Percentiles rank a stretch among this genome's conserved stretches.
Conservation (phyloP, 768 basidiomycete species). For the Hortiboletus campestris region DNA sequence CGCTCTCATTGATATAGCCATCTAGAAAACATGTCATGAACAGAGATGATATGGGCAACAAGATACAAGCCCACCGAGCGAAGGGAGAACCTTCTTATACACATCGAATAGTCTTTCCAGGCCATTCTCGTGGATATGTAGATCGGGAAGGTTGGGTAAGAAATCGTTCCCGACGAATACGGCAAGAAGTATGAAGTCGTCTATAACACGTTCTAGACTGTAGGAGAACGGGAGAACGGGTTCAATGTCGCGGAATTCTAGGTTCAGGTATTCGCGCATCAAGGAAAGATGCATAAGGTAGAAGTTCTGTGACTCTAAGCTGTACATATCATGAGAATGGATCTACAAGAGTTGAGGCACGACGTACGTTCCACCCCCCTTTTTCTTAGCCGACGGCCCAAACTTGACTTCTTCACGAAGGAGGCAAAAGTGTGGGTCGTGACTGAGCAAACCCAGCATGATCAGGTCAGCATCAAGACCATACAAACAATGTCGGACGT, state of each 20-base stretch:
- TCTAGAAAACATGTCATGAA: constrained; percentile 41
- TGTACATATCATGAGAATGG: constrained; percentile 22
- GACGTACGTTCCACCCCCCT: constrained; percentile 54
- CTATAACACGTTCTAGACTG: constrained; percentile 90
- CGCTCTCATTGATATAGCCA: constrained; percentile 91
- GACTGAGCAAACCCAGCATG: constrained; percentile 95
- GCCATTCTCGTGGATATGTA: constrained; percentile 98
- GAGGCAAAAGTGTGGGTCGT: constrained; percentile 98
- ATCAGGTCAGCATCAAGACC: constrained; percentile 98
- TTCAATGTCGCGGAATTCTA: constrained; percentile 83
- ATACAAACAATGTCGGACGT: constrained; percentile 95
- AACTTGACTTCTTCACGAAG: constrained; percentile 98
- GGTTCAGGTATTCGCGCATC: constrained; percentile 94
- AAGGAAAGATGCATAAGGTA: constrained; percentile 93
- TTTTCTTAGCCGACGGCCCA: constrained; percentile 76
- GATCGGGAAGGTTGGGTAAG: constrained; percentile 90
- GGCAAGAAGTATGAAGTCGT: constrained; percentile 95
- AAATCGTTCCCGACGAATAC: constrained; percentile 99
- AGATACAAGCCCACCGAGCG: constrained; percentile 47
- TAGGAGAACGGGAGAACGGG: constrained; percentile 74
- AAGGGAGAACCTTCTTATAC: constrained; percentile 89
- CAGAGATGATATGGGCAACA: not conserved
- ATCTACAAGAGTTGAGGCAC: not conserved
- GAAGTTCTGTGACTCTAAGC: constrained; percentile 81
- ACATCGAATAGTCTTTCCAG: constrained; percentile 91